Base-by-base conservation (phyloP, 768 basidiomycete species). In the Tremella mesenterica region DNA sequence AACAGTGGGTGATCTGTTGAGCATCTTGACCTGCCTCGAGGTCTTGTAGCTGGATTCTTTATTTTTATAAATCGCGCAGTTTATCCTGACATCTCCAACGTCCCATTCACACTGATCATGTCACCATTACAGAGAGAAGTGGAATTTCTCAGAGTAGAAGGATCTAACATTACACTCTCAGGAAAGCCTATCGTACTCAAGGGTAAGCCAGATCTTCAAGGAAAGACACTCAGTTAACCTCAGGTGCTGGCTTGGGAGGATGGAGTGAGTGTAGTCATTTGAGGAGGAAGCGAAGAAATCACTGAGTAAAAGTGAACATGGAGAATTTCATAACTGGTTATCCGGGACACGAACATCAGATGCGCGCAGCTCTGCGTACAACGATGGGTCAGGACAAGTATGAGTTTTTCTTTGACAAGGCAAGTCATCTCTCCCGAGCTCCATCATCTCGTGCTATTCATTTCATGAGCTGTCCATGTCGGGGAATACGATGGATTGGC, bases 331-430 rank as follows among this genome's bases (percentile, higher is more conserved):
- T 67, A 44, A 68, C 68, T 79, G 84, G 84, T 12, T 88, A 83
- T 69, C 85, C 87, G 53, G 87, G 85, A 3, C 86, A 85, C 63
- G 86, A 89, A 68, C 81, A 49, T 54, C 64, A 88, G 71, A 83
- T 88, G 57, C 82, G 86, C 30, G 80, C 79, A 20, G 82, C 82
- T 1, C 75, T 90, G n/a, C 77, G 79, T 18, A 76, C 80, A 9
- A 78, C 81, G 1, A 76, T 89, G 25, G 87, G 87, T 0, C 54
- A 78, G 46, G 79, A 74, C 30, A 74, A 85, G 69, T 80, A 83
- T 8, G 81, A 81, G 10, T 82, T 82, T 70, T 90, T 88, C 77
- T 90, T 88, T 65, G 85, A 89, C 78, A 86, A 85, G 78, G 86
- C 83, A 33, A 21, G n/a, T 9, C 4, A 16, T n/a, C n/a, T n/a